Percentiles rank a stretch among this genome's conserved stretches.
Evolutionary conservation across 148 eudicot species (phyloP).

Genomic region (Linanthus parryae): DNA sequence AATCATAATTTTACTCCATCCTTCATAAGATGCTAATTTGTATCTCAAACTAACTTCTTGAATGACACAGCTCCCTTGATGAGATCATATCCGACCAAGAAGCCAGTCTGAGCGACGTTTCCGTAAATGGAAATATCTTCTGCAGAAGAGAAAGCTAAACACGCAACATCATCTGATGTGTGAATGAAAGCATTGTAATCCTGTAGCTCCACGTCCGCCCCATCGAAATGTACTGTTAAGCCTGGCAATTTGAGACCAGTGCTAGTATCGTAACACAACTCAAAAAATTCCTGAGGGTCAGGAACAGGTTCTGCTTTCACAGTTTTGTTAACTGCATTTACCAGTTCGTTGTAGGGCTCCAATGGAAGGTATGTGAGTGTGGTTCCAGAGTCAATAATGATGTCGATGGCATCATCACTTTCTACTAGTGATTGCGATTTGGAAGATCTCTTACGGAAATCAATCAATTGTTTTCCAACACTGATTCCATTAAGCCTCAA

Average conservation of each 20-base stretch:
- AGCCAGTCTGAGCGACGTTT: neutral
- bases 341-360: conserved; percentile 14
- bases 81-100: no score
- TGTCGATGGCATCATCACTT: conserved; percentile 25
- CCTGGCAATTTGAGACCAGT: conserved; percentile 5
- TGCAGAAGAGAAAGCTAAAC: conserved; percentile 8
- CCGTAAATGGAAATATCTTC: no score
- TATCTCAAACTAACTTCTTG: no score
- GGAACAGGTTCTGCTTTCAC: conserved; percentile 10
- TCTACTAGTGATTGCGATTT: neutral
- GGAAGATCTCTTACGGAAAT: neutral
- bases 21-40: no score
- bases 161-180: neutral
- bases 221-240: conserved; percentile 15
- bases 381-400: conserved; percentile 53
- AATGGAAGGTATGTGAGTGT: conserved; percentile 31
- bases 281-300: conserved; percentile 16
- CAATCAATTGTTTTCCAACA: conserved; percentile 14
- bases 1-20: no score
- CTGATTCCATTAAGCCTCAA: conserved; percentile 27
- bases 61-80: no score
- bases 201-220: conserved; percentile 15
- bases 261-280: conserved; percentile 19
- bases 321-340: conserved; percentile 8
- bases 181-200: conserved; percentile 14